Percentiles rank a stretch among this genome's conserved stretches.
These are phyloP conservation scores for Thoreauomyces humboldtii DNA, from an alignment of 192 early-diverging fungal species.

Conservation along the genomic window DNA sequence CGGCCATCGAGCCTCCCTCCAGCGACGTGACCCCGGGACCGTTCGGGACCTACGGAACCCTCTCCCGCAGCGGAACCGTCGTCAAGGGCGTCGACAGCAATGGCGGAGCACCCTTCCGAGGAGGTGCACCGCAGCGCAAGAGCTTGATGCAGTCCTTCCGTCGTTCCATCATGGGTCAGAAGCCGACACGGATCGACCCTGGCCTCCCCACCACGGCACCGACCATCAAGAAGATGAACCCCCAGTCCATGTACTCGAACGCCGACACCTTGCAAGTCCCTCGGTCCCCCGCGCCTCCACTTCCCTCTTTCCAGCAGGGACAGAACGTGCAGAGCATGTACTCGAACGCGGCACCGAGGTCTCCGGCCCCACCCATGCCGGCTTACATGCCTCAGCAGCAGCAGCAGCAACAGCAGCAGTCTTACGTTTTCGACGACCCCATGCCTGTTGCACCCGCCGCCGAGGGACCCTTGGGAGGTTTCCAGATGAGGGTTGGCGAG, in stretches of 20 bases:
- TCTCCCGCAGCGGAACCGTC: not conserved
- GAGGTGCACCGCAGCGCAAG: not conserved
- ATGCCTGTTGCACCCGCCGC: not conserved
- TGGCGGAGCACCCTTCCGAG: not conserved
- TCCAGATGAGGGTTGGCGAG: slow-evolving; percentile 22
- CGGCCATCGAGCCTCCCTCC: slow-evolving; percentile 23
- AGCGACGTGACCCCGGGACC: slow-evolving; percentile 12
- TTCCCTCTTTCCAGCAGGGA: no score
- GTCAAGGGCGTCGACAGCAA: not conserved
- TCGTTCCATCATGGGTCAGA: slow-evolving; percentile 16
- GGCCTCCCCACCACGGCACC: not conserved
- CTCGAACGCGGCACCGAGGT: not conserved
- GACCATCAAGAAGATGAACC: no score
- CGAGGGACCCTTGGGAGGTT: not conserved
- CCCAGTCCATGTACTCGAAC: not conserved
- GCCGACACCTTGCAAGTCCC: no score
- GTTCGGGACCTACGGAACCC: not conserved
- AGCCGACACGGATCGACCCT: not conserved
- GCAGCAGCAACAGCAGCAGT: not conserved
- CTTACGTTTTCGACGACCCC: not conserved
- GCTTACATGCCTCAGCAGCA: not conserved
- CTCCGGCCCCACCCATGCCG: slow-evolving; percentile 5
- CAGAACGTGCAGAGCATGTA: slow-evolving; percentile 8
- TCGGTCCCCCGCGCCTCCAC: no score
- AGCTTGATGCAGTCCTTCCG: slow-evolving; percentile 11